These are phyloP conservation scores for Neurospora cerealis DNA, from an alignment of 495 filamentous ascomycete species.

Conservation along the genomic window DNA sequence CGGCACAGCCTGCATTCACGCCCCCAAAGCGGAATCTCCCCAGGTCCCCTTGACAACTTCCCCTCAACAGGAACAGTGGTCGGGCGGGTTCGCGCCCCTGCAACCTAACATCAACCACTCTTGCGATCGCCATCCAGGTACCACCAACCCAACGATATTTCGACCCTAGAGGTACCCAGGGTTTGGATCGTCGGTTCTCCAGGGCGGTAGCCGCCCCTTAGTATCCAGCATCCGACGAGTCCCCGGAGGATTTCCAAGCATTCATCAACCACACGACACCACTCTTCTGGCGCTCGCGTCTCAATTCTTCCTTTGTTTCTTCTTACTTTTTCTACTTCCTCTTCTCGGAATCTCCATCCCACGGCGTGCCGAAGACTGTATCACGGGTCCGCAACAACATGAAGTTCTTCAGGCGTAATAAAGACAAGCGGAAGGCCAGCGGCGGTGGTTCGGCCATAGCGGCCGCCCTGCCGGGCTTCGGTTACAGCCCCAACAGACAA, in stretches of 20 bases:
- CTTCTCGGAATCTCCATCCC: not conserved
- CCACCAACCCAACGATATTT: not conserved
- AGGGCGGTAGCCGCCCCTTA: not conserved
- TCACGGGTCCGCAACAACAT: slow-evolving; percentile 10
- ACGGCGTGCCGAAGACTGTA: not conserved
- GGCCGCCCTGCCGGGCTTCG: slow-evolving; percentile 10
- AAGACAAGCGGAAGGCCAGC: slow-evolving; percentile 20
- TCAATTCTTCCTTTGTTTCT: slow-evolving; percentile 2
- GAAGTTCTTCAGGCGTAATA: slow-evolving; percentile 33
- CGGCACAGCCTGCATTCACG: not conserved
- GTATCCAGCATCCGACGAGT: not conserved
- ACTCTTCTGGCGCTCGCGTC: not conserved
- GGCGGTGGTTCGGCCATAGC: slow-evolving; percentile 2
- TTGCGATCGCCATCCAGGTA: not conserved
- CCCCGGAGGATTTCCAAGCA: not conserved
- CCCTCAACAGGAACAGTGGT: not conserved
- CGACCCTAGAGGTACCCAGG: not conserved
- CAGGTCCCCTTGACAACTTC: not conserved
- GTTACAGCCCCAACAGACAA: not conserved
- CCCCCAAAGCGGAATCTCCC: not conserved
- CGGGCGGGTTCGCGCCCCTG: not conserved
- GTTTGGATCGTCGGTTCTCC: not conserved
- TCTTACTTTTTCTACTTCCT: not conserved
- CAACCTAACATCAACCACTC: not conserved
- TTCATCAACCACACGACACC: not conserved